Base-by-base conservation (phyloP, 768 basidiomycete species). In the Podaxis sp. region DNA sequence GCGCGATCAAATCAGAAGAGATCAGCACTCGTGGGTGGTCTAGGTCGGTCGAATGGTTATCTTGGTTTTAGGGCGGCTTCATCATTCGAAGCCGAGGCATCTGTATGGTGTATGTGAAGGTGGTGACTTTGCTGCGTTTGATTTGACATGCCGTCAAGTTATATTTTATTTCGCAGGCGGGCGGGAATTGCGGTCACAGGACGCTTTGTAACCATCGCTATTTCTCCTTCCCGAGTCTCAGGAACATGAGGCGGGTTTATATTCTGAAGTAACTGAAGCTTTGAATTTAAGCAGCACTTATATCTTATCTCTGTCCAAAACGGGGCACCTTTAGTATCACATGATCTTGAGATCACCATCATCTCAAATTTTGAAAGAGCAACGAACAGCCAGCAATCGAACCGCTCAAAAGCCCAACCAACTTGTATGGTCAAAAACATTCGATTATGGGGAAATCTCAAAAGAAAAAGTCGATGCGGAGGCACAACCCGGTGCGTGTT, bases 401-500 rank as follows among this genome's bases (percentile, higher is more conserved):
- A 54, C 37, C 52, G 35, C 13, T n/a, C n/a, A 37, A 6, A 35
- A 16, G 13, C n/a, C 32, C 23, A 48, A n/a, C 32, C 38, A 48
- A n/a, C 4, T 2, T 32, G 21, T n/a, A 42, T 10, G 5, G 18
- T 46, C 55, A 5, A 1, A 2, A 28, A 18, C 37, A 21, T 50
- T 21, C 10, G 46, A 67, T 65, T 28, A 98, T 98, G 95, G 95
- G 93, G 66, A 97, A 96, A 74, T 86, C 91, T 42, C 93, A 95
- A 70, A 96, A 95, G 76, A 93, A 93, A 70, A 82, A 84, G 60
- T 69, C 82, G 7, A 87, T 87, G 88, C 86, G 91, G 47, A 80
- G 95, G 60, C 95, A 97, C 73, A 97, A 98, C 68, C 95, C 95
- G 6, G 82, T 97, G 77, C 83, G 95, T 37, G 94, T 98, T 0